A percentile compares a stretch with the other conserved stretches of the same genome.
phyloP scores from a whole-genome alignment of 345 rosid species.

The Syzygium oleosum region DNA sequence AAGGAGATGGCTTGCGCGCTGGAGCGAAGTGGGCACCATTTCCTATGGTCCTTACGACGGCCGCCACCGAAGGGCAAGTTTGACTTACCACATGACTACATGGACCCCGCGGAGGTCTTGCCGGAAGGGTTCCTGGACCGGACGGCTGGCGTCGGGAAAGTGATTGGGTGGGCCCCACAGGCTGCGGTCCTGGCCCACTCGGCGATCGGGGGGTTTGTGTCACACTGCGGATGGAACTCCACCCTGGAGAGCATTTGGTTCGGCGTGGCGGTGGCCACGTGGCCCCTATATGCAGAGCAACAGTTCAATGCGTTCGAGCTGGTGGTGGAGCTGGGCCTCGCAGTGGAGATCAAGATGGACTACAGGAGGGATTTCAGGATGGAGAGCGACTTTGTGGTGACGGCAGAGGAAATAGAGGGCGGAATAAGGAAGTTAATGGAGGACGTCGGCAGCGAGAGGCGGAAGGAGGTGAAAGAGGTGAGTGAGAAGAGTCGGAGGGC shows the following conservation, averaged over 20 bases:
- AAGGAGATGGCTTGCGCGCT: constrained; percentile 4
- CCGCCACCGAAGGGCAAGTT: neutral
- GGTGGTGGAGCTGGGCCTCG: too few species aligned
- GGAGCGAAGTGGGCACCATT: constrained; percentile 18
- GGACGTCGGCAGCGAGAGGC: constrained; percentile 2
- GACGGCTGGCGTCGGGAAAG: constrained; percentile 18
- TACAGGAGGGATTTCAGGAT: neutral
- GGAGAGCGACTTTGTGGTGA: neutral
- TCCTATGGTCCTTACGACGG: neutral
- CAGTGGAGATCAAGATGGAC: too few species aligned
- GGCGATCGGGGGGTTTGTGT: constrained; percentile 31
- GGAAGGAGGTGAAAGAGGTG: constrained; percentile 21
- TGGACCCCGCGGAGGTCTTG: constrained; percentile 14
- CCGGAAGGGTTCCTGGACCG: constrained; percentile 36
- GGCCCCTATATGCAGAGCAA: too few species aligned
- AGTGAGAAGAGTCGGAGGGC: constrained; percentile 20
- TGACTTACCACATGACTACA: neutral
- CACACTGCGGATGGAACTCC: too few species aligned
- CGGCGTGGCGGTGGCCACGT: too few species aligned
- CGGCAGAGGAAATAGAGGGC: constrained; percentile 22
- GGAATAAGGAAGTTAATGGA: constrained; percentile 39
- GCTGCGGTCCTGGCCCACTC: neutral
- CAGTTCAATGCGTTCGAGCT: too few species aligned
- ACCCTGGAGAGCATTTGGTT: too few species aligned
- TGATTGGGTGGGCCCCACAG: constrained; percentile 47